Conservation (phyloP, 495 filamentous ascomycete genomes). For the Aspergillus campestris region DNA sequence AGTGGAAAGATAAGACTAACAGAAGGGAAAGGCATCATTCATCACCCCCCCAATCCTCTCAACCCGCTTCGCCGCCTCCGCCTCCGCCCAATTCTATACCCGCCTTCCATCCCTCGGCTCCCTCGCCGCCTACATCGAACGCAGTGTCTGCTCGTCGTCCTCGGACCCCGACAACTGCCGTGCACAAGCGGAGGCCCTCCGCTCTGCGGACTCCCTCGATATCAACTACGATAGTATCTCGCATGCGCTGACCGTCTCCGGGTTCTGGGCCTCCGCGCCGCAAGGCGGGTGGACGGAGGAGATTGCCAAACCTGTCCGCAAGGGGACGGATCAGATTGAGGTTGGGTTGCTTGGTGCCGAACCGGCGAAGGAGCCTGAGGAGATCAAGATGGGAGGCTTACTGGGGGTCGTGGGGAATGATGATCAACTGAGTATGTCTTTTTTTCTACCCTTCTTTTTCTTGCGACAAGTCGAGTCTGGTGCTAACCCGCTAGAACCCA, state of each 20-base stretch:
- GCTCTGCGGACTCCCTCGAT: constrained; percentile 58
- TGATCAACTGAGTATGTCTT: constrained; percentile 51
- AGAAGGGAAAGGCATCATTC: constrained; percentile 51
- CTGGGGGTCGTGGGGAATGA: constrained; percentile 74
- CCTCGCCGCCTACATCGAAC: constrained; percentile 49
- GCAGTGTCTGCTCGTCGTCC: constrained; percentile 43
- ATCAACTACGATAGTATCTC: constrained; percentile 69
- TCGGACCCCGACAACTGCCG: constrained; percentile 29
- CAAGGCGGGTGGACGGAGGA: constrained; percentile 40
- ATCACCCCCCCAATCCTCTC: constrained; percentile 51
- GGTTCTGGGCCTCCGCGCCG: constrained; percentile 48
- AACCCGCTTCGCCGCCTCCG: constrained; percentile 55
- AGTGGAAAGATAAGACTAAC: not conserved
- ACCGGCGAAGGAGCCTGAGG: constrained; percentile 53
- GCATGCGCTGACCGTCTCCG: constrained; percentile 52
- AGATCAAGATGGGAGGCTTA: constrained; percentile 69
- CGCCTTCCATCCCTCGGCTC: constrained; percentile 46
- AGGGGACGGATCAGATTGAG: constrained; percentile 50
- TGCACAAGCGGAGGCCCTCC: constrained; percentile 21
- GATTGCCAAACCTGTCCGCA: constrained; percentile 25
- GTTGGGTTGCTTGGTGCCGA: constrained; percentile 74
- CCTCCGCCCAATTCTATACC: constrained; percentile 62
- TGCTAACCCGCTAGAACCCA: constrained; percentile 43
- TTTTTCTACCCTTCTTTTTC: not conserved
- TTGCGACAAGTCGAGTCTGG: constrained; percentile 3